A percentile compares a stretch with the other conserved stretches of the same genome.
These are phyloP conservation scores for Nicotiana tabacum DNA, from an alignment of 257 asterid genomes.

Conservation along the genomic window DNA sequence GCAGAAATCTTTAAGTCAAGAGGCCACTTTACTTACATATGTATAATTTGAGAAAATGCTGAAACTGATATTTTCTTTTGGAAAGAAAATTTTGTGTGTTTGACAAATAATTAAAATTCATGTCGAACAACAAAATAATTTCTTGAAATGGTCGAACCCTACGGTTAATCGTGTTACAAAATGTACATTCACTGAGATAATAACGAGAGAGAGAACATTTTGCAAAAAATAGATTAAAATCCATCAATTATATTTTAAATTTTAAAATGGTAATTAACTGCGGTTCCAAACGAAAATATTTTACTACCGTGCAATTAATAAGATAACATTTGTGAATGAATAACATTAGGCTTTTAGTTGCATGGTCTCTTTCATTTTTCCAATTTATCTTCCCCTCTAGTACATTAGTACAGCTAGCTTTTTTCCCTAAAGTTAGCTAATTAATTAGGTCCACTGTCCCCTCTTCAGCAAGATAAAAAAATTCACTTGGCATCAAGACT, in stretches of 20 bases:
- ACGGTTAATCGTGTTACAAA: background rate
- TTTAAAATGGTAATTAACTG: background rate
- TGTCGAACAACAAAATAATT: background rate
- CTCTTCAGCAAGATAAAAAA: background rate
- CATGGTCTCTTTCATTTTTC: constrained; percentile 6
- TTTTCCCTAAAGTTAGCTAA: background rate
- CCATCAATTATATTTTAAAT: background rate
- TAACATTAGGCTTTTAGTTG: background rate
- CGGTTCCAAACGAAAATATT: background rate
- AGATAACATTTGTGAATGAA: background rate
- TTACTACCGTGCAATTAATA: background rate
- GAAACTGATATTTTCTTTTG: background rate
- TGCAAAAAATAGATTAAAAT: background rate
- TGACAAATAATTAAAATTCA: background rate
- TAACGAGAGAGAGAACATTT: background rate
- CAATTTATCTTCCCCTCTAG: background rate
- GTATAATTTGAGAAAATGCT: background rate
- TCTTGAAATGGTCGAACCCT: background rate
- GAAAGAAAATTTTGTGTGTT: background rate
- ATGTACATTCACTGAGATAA: background rate
- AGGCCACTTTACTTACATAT: background rate
- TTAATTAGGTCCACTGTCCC: constrained; percentile 13
- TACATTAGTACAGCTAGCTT: background rate
- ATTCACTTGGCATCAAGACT: constrained; percentile 6
- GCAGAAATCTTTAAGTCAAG: background rate